Evolutionary conservation across 208 protist species (phyloP).

Genomic region (Phytomonas sp.): DNA sequence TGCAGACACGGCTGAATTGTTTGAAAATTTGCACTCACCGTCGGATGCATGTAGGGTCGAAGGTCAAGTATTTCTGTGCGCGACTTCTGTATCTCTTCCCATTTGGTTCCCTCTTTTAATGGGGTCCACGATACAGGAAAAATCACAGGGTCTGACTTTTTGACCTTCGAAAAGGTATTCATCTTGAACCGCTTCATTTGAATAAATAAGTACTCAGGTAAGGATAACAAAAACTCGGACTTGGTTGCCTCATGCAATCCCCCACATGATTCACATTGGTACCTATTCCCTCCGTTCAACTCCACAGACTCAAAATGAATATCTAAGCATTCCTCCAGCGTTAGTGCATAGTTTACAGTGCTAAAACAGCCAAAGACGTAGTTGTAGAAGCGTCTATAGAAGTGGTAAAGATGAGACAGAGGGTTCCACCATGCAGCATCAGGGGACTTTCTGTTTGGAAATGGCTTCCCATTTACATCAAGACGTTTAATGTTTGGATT

Average conservation of each 20-base stretch:
- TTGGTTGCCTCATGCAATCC: conserved; percentile 67
- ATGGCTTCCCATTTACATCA: conserved; percentile 16
- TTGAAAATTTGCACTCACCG: conserved; percentile 18
- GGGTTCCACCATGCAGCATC: conserved; percentile 52
- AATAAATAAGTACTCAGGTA: conserved; percentile 79
- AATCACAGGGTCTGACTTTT: conserved; percentile 73
- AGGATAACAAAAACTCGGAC: conserved; percentile 41
- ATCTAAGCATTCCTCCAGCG: conserved; percentile 82
- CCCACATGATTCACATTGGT: conserved; percentile 72
- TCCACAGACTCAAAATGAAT: conserved; percentile 75
- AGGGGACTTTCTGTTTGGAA: conserved; percentile 17
- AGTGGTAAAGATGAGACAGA: conserved; percentile 23
- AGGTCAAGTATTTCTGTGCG: conserved; percentile 54
- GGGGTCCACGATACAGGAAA: conserved; percentile 72
- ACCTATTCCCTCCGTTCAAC: conserved; percentile 62
- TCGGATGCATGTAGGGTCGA: conserved; percentile 44
- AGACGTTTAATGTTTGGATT: conserved; percentile 48
- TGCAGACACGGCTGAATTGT: conserved; percentile 15
- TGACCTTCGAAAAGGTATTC: conserved; percentile 61
- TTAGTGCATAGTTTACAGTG: conserved; percentile 42
- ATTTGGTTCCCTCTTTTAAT: conserved; percentile 14
- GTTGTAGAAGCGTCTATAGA: conserved; percentile 7
- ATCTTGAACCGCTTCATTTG: conserved; percentile 87
- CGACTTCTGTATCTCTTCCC: not conserved
- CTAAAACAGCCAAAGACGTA: conserved; percentile 12